Conservation (phyloP, 2,329 filamentous ascomycete genomes). For the Neopestalotiopsis rosae region DNA sequence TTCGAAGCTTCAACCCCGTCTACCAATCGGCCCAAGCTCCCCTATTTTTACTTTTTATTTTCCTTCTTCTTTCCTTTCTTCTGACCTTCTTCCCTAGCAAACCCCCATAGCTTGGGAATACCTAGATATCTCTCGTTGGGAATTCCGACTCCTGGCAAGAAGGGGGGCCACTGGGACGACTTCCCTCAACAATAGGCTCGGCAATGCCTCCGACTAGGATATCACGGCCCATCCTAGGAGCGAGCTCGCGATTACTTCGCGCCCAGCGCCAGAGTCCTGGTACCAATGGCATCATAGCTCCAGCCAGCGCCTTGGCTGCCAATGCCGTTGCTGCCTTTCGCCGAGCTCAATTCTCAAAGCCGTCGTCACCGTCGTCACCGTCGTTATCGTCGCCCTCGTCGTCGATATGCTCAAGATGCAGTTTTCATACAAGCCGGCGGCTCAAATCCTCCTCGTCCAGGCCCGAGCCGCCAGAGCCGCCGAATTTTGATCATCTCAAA, state of each 20-base stretch:
- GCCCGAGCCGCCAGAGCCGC: constrained; percentile 17
- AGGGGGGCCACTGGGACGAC: background rate
- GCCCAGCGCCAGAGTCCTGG: constrained; percentile 6
- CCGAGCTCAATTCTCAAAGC: background rate
- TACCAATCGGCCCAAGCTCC: constrained; percentile 11
- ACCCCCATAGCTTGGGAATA: background rate
- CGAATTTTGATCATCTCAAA: constrained; percentile 16
- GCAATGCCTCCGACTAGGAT: constrained; percentile 20
- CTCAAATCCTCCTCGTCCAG: constrained; percentile 36
- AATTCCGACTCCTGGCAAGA: background rate
- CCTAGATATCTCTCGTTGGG: background rate
- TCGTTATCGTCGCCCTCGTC: background rate
- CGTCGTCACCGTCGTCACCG: background rate
- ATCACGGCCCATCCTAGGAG: constrained; percentile 19
- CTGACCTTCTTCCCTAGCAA: background rate
- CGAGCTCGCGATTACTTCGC: constrained; percentile 17
- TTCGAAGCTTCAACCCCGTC: background rate
- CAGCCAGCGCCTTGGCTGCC: constrained; percentile 23
- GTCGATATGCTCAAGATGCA: constrained; percentile 36
- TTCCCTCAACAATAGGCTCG: background rate
- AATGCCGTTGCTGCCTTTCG: constrained; percentile 21
- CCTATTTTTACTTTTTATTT: background rate
- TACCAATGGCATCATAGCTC: constrained; percentile 5
- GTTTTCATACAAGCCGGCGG: constrained; percentile 23
- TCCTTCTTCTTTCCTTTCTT: background rate